These are phyloP conservation scores for Warburgia ugandensis DNA, from an alignment of 164 flowering plant genomes.

Conservation along the genomic window DNA sequence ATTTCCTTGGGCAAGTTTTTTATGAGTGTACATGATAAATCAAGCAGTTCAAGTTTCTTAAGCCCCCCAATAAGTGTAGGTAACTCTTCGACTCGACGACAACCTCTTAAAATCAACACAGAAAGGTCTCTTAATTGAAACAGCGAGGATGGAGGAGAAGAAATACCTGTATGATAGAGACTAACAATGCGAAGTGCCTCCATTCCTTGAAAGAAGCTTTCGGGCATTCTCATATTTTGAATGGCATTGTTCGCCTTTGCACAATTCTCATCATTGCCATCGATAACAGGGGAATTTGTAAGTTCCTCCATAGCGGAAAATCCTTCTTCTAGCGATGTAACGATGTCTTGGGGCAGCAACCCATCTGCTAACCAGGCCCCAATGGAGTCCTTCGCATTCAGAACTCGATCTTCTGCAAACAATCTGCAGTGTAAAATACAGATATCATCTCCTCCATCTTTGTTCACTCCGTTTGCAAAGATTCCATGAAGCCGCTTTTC, in stretches of 20 bases:
- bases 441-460: neutral
- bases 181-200: neutral
- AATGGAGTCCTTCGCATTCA: neutral
- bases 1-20: slow-evolving; percentile 1
- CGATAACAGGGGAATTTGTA: neutral
- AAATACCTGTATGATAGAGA: slow-evolving; percentile 4
- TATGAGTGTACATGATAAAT: neutral
- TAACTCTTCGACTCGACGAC: neutral
- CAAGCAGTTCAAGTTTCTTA: slow-evolving; percentile 2
- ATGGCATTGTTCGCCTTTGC: neutral
- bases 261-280: neutral
- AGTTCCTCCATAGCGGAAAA: neutral
- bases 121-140: neutral
- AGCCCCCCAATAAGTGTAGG: neutral
- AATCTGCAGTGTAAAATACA: slow-evolving; percentile 1
- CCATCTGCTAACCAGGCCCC: neutral
- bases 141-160: neutral
- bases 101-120: slow-evolving; percentile 1
- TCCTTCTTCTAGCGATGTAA: neutral
- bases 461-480: neutral
- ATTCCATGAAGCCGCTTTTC: slow-evolving; percentile 1
- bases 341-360: too few relatives aligned
- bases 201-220: slow-evolving; percentile 1
- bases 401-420: neutral
- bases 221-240: neutral